Percentiles rank a stretch among this genome's conserved stretches.
phyloP scores from a whole-genome alignment of 1,284 basidiomycete genomes.

The Papiliotrema fonsecae region DNA sequence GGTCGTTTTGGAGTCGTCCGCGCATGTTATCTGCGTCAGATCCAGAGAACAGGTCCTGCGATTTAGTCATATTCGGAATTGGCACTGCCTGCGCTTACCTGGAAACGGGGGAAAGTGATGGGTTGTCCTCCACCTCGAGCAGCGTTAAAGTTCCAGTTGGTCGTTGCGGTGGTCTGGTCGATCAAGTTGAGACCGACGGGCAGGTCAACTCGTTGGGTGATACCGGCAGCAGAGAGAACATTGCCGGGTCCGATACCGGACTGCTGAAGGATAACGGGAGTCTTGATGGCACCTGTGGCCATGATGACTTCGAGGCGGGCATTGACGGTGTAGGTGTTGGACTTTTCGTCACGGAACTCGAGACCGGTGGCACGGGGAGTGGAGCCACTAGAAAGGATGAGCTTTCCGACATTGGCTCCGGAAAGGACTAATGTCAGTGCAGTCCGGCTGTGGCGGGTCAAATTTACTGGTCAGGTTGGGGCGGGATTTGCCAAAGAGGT shows the following conservation, averaged over 20 bases:
- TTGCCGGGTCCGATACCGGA: conserved; percentile 46
- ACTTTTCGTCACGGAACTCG: conserved; percentile 25
- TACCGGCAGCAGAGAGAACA: conserved; percentile 37
- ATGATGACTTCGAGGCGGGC: conserved; percentile 48
- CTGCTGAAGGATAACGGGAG: conserved; percentile 49
- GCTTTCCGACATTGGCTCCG: conserved; percentile 29
- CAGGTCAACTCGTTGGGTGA: conserved; percentile 35
- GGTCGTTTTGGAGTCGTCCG: not conserved
- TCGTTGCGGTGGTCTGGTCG: conserved; percentile 46
- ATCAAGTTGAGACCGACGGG: conserved; percentile 47
- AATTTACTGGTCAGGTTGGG: conserved; percentile 33
- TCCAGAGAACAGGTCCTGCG: not conserved
- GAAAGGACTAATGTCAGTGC: conserved; percentile 22
- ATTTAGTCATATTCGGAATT: not conserved
- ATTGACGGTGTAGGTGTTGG: conserved; percentile 49
- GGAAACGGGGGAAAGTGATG: conserved; percentile 33
- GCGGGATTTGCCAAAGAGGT: conserved; percentile 22
- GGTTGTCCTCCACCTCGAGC: conserved; percentile 21
- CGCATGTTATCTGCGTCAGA: not conserved
- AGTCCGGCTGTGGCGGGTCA: not conserved
- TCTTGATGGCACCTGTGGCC: conserved; percentile 48
- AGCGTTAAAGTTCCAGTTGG: conserved; percentile 20
- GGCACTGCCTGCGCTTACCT: conserved; percentile 3
- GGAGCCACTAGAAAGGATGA: conserved; percentile 19
- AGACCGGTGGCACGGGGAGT: conserved; percentile 31